These are phyloP conservation scores for Eimeria maxima DNA, from an alignment of 169 alveolate species.

Conservation along the genomic window DNA sequence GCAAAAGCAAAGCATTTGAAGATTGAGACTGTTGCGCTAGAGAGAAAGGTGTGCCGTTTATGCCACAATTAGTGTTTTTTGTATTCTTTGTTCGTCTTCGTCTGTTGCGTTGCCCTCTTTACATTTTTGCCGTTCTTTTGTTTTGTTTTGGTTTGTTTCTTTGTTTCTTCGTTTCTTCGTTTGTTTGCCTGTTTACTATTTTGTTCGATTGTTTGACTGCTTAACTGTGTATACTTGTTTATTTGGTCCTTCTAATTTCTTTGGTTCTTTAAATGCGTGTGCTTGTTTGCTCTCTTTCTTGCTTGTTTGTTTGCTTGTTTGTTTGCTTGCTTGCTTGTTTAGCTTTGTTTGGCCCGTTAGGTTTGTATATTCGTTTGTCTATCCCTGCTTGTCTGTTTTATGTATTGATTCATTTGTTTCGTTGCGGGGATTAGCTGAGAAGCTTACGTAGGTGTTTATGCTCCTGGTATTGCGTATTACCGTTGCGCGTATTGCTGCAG, in stretches of 20 bases:
- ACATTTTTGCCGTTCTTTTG: too few species aligned
- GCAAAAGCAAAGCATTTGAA: not conserved
- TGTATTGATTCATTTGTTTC: not conserved
- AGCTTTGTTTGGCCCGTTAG: not conserved
- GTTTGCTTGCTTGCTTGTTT: not conserved
- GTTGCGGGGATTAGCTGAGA: not conserved
- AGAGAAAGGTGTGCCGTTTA: not conserved
- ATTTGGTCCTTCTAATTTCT: too few species aligned
- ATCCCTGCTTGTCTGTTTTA: not conserved
- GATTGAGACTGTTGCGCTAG: not conserved
- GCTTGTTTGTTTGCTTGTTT: not conserved
- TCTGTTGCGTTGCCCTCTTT: not conserved
- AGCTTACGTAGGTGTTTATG: not conserved
- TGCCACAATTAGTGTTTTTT: not conserved
- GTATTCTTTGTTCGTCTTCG: not conserved
- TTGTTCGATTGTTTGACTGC: too few species aligned
- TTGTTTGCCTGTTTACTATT: not conserved
- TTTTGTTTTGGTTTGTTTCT: not conserved
- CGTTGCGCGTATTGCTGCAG: slow-evolving; percentile 13
- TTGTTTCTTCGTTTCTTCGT: not conserved
- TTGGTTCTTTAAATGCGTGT: too few species aligned
- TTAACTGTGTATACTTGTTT: not conserved
- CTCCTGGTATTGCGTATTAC: not conserved
- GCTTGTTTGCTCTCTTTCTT: too few species aligned
- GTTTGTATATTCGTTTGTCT: not conserved